Conservation (phyloP, 495 filamentous ascomycete genomes). For the Aspergillus cristatus region DNA sequence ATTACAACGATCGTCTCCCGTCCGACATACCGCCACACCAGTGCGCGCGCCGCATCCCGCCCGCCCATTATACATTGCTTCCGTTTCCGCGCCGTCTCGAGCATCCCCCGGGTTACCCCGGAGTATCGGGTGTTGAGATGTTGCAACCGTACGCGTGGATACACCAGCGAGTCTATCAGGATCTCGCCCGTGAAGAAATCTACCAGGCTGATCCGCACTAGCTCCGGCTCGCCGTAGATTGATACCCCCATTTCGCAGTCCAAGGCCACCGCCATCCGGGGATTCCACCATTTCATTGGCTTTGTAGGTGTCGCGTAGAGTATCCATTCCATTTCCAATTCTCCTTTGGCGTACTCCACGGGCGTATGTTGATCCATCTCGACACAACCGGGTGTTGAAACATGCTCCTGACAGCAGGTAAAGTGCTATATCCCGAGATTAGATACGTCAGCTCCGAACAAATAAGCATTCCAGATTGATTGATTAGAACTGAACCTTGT, state of each 20-base stretch:
- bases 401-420: background rate
- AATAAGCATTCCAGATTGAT: no score
- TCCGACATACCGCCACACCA: slow-evolving; percentile 28
- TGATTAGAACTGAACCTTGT: background rate
- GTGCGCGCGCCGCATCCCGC: slow-evolving; percentile 19
- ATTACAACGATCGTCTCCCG: slow-evolving; percentile 24
- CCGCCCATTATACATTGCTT: slow-evolving; percentile 13
- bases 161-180: slow-evolving; percentile 35
- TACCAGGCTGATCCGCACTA: slow-evolving; percentile 32
- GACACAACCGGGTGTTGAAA: background rate
- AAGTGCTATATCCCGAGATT: slow-evolving; percentile 1
- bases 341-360: background rate
- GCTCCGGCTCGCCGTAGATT: slow-evolving; percentile 17
- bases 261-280: slow-evolving; percentile 28
- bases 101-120: slow-evolving; percentile 18
- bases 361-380: background rate
- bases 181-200: slow-evolving; percentile 35
- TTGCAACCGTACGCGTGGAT: slow-evolving; percentile 22
- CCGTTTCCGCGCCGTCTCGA: slow-evolving; percentile 11
- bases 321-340: background rate
- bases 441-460: no score
- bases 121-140: slow-evolving; percentile 33
- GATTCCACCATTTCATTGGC: background rate
- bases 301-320: slow-evolving; percentile 1
- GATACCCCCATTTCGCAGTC: slow-evolving; percentile 42